Base-by-base conservation (phyloP, 352 stramenopile species). In the Globisporangium cylindrosporum region DNA sequence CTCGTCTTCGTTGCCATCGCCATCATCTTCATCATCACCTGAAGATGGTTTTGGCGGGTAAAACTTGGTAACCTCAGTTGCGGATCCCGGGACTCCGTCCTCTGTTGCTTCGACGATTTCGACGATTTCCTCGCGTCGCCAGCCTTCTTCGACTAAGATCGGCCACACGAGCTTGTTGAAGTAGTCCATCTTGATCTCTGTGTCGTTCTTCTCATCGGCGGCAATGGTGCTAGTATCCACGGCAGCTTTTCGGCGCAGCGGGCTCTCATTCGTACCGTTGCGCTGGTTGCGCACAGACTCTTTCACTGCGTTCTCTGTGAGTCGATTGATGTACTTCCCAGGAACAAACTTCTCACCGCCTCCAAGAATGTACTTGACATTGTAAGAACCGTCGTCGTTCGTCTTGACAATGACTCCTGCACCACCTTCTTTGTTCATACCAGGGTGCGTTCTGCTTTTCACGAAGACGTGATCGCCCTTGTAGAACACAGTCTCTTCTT, bases 331-430 rank as follows among this genome's bases (percentile, higher is more conserved):
- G 65, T 89, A 94, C 48, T 78, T 72, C 0, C 77, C 69, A 18
- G 70, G 73, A 2, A 96, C 80, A 34, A 69, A 70, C 70, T 93
- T 94, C 70, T 96, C 88, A 20, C 74, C 79, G 0, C 88, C 86
- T 20, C 88, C 88, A 12, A 96, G 74, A 51, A 96, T 67, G 68
- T 94, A 96, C 75, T 96, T 96, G 65, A 96, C 76, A 61, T 89
- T 79, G 73, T 93, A 94, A 18, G 82, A 84, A 56, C 77, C 81
- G 53, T 94, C 86, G 9, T 82, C 80, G 63, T 92, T 90, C 34
- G 70, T 68, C 8, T 73, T 62, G 48, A 73, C 59, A 15, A 96
- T 72, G 34, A 80, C 76, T 2, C 68, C 88, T 14, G 82, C 84
- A 25, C 88, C 88, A 36, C 88, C 88, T 34, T 81, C 70, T 51